A percentile compares a stretch with the other conserved stretches of the same genome.
phyloP scores from a whole-genome alignment of 176 grass and related monocot genomes.

The Oryza meyeriana region DNA sequence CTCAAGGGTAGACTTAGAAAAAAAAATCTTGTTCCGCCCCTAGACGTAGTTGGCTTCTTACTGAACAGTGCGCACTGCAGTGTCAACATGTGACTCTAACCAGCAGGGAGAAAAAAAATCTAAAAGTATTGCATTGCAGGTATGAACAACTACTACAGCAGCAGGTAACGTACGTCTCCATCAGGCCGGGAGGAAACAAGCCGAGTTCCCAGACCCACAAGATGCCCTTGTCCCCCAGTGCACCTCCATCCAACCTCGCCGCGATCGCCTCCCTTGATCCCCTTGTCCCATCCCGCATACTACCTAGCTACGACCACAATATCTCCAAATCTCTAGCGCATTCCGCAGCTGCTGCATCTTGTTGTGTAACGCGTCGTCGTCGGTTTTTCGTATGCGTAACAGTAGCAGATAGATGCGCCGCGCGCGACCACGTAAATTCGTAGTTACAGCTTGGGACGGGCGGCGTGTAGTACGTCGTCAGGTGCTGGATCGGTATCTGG shows the following conservation, averaged over 20 bases:
- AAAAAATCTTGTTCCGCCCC: too few species aligned
- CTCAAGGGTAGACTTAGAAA: too few species aligned
- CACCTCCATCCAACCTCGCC: background rate
- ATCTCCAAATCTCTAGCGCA: too few species aligned
- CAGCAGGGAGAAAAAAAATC: background rate
- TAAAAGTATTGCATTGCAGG: background rate
- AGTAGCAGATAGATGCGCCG: background rate
- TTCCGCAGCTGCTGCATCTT: too few species aligned
- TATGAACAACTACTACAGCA: background rate
- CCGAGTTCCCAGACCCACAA: constrained; percentile 11
- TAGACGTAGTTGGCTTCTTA: too few species aligned
- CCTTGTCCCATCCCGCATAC: background rate
- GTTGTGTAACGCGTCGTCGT: too few species aligned
- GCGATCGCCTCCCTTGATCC: background rate
- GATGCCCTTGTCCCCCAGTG: constrained; percentile 24
- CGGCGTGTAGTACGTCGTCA: too few species aligned
- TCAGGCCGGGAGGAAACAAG: constrained; percentile 10
- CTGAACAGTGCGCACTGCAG: too few species aligned
- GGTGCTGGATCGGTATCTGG: too few species aligned
- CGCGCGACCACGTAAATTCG: too few species aligned
- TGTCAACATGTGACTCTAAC: constrained; percentile 6
- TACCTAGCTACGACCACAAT: background rate
- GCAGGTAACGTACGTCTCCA: background rate
- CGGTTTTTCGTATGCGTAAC: background rate
- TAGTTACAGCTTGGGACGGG: too few species aligned